phyloP scores from a whole-genome alignment of 441 rosid genomes.

The Bruguiera hainesii region DNA sequence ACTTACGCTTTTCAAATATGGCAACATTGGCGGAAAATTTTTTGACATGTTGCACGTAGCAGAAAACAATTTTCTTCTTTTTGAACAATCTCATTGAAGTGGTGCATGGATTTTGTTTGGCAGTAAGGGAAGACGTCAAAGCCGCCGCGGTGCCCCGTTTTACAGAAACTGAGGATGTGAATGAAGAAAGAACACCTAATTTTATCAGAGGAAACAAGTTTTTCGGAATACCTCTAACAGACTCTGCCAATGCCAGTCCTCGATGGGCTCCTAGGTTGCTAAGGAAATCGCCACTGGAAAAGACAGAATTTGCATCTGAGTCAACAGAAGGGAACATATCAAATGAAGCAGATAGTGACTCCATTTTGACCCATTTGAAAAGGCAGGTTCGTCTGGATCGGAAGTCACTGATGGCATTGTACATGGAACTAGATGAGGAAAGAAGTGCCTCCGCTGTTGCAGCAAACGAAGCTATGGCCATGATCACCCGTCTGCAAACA shows the following conservation, averaged over 20 bases:
- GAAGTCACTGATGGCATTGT: conserved; percentile 71
- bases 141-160: conserved; percentile 33
- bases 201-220: conserved; percentile 59
- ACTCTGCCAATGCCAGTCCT: conserved; percentile 53
- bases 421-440: conserved; percentile 95
- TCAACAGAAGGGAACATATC: conserved; percentile 28
- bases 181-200: conserved; percentile 55
- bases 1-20: too few species aligned
- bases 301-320: conserved; percentile 43
- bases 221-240: conserved; percentile 64
- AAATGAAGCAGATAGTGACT: conserved; percentile 48
- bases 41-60: too few species aligned
- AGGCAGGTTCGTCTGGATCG: conserved; percentile 73
- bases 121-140: conserved; percentile 41
- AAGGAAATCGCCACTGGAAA: conserved; percentile 55
- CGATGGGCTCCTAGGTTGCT: conserved; percentile 42
- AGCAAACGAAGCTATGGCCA: conserved; percentile 94
- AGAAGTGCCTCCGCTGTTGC: conserved; percentile 90
- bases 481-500: conserved; percentile 89
- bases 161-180: conserved; percentile 39
- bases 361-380: conserved; percentile 53
- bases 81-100: background rate
- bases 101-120: conserved; percentile 17
- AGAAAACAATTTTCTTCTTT: background rate
- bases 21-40: too few species aligned